Evolutionary conservation across 192 early-diverging fungal species (phyloP).

Genomic region (Backusella circina): DNA sequence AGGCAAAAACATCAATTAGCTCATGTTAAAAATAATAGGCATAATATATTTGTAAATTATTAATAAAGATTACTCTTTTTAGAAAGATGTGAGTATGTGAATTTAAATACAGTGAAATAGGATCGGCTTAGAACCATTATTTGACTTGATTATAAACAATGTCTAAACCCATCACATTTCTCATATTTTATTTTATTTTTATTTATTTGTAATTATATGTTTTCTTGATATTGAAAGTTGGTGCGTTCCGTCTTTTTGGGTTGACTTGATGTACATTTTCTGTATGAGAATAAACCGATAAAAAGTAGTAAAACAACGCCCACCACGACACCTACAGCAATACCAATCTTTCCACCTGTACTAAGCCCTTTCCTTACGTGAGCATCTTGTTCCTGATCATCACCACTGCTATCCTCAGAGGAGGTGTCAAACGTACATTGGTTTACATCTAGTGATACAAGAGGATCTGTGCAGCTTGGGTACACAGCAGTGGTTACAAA

Average conservation of each 20-base stretch:
- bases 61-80: too few relatives aligned
- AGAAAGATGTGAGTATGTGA: too few relatives aligned
- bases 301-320: slow-evolving; percentile 6
- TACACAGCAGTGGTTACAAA: not conserved
- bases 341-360: not conserved
- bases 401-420: not conserved
- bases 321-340: slow-evolving; percentile 2
- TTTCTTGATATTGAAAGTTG: not conserved
- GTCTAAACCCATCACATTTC: too few relatives aligned
- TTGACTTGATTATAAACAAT: too few relatives aligned
- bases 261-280: not conserved
- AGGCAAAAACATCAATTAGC: too few relatives aligned
- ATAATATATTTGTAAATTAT: too few relatives aligned
- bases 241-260: not conserved
- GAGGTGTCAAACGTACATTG: not conserved
- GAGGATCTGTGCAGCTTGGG: slow-evolving; percentile 4
- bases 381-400: not conserved
- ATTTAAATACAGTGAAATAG: too few relatives aligned
- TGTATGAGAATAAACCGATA: not conserved
- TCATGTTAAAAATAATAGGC: too few relatives aligned
- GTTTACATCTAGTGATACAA: not conserved
- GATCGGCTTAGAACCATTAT: too few relatives aligned
- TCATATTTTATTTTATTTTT: too few relatives aligned
- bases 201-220: not conserved
- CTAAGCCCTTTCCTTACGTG: not conserved